A percentile compares a stretch with the other conserved stretches of the same genome.
phyloP scores from a whole-genome alignment of 495 filamentous ascomycete genomes.

The Pseudevernia furfuracea region DNA sequence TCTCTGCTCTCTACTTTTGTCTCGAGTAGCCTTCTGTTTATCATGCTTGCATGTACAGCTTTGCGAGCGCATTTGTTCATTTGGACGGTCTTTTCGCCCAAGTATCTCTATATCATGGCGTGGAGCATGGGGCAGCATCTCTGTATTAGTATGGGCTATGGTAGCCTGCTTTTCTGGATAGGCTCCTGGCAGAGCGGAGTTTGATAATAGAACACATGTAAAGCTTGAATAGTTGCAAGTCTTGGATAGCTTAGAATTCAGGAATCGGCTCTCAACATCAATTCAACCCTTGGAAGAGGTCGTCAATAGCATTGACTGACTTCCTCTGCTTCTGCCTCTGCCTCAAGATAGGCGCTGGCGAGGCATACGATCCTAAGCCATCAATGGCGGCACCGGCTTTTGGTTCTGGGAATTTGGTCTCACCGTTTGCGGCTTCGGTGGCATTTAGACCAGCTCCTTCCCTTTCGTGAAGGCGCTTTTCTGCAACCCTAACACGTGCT shows the following conservation, averaged over 20 bases:
- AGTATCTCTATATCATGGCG: constrained; percentile 83
- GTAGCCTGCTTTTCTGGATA: constrained; percentile 49
- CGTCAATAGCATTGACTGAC: constrained; percentile 18
- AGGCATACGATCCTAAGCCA: neutral
- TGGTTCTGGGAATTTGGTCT: neutral
- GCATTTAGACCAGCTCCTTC: neutral
- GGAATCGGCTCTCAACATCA: neutral
- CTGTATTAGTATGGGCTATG: constrained; percentile 53
- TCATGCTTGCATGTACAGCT: constrained; percentile 82
- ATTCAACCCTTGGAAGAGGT: constrained; percentile 13
- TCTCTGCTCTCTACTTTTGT: constrained; percentile 59
- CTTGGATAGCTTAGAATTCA: neutral
- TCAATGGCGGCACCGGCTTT: neutral
- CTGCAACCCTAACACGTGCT: neutral
- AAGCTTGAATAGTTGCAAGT: neutral
- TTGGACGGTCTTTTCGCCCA: constrained; percentile 98
- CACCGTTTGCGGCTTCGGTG: neutral
- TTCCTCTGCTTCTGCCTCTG: constrained; percentile 11
- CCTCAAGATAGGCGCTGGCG: neutral
- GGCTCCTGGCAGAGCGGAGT: constrained; percentile 28
- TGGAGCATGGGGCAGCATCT: constrained; percentile 83
- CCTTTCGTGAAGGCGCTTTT: neutral
- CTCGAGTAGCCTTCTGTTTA: constrained; percentile 51
- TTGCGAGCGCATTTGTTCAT: constrained; percentile 90
- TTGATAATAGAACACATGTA: constrained; percentile 2